phyloP scores from a whole-genome alignment of 169 alveolate species.

The Cryptosporidium felis region DNA sequence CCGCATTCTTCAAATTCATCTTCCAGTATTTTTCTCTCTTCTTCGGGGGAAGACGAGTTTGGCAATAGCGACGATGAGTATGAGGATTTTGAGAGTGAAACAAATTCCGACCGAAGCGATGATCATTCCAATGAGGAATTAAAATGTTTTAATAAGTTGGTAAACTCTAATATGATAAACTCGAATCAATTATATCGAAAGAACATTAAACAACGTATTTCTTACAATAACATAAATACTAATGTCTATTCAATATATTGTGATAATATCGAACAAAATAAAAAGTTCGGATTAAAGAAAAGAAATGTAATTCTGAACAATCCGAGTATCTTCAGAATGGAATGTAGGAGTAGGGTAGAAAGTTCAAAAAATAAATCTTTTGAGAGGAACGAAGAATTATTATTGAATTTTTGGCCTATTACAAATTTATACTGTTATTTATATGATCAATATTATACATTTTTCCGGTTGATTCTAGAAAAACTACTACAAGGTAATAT shows the following conservation, averaged over 20 bases:
- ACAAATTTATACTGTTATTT: slow-evolving; percentile 56
- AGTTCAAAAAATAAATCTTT: background rate
- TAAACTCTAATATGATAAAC: slow-evolving; percentile 24
- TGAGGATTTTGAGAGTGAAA: background rate
- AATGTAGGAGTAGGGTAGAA: slow-evolving; percentile 32
- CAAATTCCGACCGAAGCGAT: background rate
- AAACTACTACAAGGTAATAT: slow-evolving; percentile 4
- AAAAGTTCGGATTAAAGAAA: background rate
- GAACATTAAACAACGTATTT: slow-evolving; percentile 32
- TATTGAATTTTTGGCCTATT: slow-evolving; percentile 60
- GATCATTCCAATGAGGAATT: slow-evolving; percentile 43
- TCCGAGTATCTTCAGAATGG: slow-evolving; percentile 44
- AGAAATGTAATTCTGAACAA: slow-evolving; percentile 38
- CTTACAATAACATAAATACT: slow-evolving; percentile 20
- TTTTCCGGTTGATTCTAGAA: slow-evolving; percentile 21
- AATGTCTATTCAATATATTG: slow-evolving; percentile 11
- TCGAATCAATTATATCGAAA: slow-evolving; percentile 8
- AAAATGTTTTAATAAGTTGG: slow-evolving; percentile 25
- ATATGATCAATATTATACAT: slow-evolving; percentile 15
- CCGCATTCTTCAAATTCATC: background rate
- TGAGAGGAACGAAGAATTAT: slow-evolving; percentile 12
- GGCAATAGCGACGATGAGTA: slow-evolving; percentile 1
- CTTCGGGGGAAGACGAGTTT: slow-evolving; percentile 62
- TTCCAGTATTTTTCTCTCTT: slow-evolving; percentile 31
- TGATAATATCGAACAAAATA: background rate